Evolutionary conservation across 2,329 filamentous ascomycete species (phyloP).

Genomic region (Geosmithia flava): DNA sequence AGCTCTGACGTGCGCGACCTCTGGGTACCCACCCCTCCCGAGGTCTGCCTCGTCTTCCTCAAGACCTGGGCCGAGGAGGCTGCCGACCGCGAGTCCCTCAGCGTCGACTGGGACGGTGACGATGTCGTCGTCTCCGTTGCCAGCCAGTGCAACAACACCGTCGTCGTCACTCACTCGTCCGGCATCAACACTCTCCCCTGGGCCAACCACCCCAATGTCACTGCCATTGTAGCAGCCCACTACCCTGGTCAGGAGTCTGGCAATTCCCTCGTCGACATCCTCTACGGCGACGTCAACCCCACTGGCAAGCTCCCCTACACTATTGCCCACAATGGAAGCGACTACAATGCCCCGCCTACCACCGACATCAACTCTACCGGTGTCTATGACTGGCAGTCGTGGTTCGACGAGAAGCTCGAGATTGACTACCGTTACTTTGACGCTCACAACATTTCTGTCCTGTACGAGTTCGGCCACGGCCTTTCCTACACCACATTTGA

Average conservation of each 20-base stretch:
- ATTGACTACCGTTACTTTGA: conserved; percentile 59
- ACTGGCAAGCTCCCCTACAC: conserved; percentile 62
- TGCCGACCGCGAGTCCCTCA: conserved; percentile 40
- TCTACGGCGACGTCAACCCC: conserved; percentile 57
- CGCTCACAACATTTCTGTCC: conserved; percentile 41
- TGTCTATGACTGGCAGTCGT: conserved; percentile 26
- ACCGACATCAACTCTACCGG: conserved; percentile 22
- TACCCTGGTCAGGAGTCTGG: conserved; percentile 62
- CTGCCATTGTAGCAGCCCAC: conserved; percentile 55
- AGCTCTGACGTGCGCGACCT: conserved; percentile 27
- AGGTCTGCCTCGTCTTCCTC: conserved; percentile 54
- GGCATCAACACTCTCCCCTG: conserved; percentile 56
- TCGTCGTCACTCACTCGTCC: conserved; percentile 58
- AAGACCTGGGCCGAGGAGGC: conserved; percentile 56
- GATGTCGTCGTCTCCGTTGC: conserved; percentile 49
- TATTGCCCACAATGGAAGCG: conserved; percentile 43
- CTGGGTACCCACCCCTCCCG: conserved; percentile 35
- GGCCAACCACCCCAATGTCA: conserved; percentile 54
- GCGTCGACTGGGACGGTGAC: conserved; percentile 47
- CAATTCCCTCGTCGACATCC: conserved; percentile 50
- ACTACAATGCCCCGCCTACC: conserved; percentile 28
- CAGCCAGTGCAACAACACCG: conserved; percentile 47
- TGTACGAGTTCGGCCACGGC: conserved; percentile 57
- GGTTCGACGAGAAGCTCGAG: conserved; percentile 51
- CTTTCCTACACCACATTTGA: conserved; percentile 55